A percentile compares a stretch with the other conserved stretches of the same genome.
These are phyloP conservation scores for Lasiosphaeriaceae sp. DNA, from an alignment of 495 filamentous ascomycete genomes.

Conservation along the genomic window DNA sequence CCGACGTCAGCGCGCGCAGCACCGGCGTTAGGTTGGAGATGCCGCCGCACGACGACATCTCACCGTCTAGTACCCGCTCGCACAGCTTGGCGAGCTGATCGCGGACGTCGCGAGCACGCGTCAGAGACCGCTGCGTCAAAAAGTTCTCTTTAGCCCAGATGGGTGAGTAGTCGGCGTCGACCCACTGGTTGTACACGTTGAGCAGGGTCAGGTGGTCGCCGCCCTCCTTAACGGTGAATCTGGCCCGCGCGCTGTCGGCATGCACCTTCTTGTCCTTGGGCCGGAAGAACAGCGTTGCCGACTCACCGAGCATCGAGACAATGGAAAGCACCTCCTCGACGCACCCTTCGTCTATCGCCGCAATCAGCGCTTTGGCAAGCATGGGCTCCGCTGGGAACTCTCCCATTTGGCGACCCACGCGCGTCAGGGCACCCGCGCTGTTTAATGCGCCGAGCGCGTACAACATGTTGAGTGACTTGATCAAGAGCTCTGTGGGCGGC, in stretches of 20 bases:
- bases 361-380: slow-evolving; percentile 89
- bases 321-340: slow-evolving; percentile 95
- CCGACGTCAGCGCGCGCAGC: slow-evolving; percentile 81
- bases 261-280: slow-evolving; percentile 98
- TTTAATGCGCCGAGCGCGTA: slow-evolving; percentile 91
- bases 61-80: slow-evolving; percentile 80
- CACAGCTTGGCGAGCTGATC: slow-evolving; percentile 94
- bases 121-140: slow-evolving; percentile 81
- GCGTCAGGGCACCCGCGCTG: slow-evolving; percentile 84
- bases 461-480: slow-evolving; percentile 84
- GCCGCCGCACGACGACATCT: slow-evolving; percentile 66
- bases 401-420: slow-evolving; percentile 91
- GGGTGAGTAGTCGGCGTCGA: slow-evolving; percentile 83
- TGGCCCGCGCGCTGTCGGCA: slow-evolving; percentile 85
- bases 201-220: slow-evolving; percentile 87
- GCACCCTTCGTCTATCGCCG: slow-evolving; percentile 81
- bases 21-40: slow-evolving; percentile 69
- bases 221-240: slow-evolving; percentile 89
- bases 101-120: slow-evolving; percentile 83
- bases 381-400: slow-evolving; percentile 95
- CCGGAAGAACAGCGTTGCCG: slow-evolving; percentile 85
- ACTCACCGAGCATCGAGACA: slow-evolving; percentile 89
- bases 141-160: slow-evolving; percentile 95
- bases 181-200: slow-evolving; percentile 98
- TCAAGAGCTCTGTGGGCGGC: slow-evolving; percentile 85